These are phyloP conservation scores for Trichoderma semiorbis DNA, from an alignment of 2,329 filamentous ascomycete species.

Conservation along the genomic window DNA sequence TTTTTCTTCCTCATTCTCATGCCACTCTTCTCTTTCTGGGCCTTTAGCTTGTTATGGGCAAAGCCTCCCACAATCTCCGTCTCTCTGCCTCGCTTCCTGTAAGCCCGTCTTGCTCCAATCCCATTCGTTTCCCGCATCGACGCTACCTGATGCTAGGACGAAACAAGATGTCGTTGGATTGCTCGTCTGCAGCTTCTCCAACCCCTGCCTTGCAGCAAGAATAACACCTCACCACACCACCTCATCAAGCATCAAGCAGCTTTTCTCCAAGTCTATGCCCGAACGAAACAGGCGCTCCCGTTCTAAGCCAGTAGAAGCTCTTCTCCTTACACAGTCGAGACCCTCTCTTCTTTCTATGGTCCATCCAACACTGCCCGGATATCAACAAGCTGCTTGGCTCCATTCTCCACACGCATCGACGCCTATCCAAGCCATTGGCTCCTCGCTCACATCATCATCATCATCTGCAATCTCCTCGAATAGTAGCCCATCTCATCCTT, in stretches of 20 bases:
- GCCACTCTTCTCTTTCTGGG: background rate
- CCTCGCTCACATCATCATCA: slow-evolving; percentile 1
- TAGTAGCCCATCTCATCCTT: background rate
- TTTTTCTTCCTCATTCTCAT: background rate
- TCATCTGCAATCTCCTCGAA: background rate
- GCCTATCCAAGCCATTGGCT: slow-evolving; percentile 7
- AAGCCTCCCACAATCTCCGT: slow-evolving; percentile 8
- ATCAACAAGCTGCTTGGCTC: background rate
- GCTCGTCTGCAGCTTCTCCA: background rate
- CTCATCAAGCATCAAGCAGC: slow-evolving; percentile 10
- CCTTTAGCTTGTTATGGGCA: background rate
- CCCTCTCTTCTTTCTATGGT: background rate
- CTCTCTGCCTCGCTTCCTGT: slow-evolving; percentile 3
- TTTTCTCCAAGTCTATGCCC: slow-evolving; percentile 8
- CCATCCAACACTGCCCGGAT: slow-evolving; percentile 8
- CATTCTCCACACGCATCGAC: slow-evolving; percentile 6
- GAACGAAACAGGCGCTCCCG: background rate
- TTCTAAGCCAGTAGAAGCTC: background rate
- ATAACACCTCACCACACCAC: slow-evolving; percentile 17
- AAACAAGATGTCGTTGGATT: background rate
- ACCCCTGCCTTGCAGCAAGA: background rate
- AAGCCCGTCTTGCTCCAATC: background rate
- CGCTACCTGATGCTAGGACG: background rate
- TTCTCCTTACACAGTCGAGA: background rate
- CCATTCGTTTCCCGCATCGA: background rate